These are phyloP conservation scores for Geotrichum candidum DNA, from an alignment of 1,139 yeast species.

Conservation along the genomic window DNA sequence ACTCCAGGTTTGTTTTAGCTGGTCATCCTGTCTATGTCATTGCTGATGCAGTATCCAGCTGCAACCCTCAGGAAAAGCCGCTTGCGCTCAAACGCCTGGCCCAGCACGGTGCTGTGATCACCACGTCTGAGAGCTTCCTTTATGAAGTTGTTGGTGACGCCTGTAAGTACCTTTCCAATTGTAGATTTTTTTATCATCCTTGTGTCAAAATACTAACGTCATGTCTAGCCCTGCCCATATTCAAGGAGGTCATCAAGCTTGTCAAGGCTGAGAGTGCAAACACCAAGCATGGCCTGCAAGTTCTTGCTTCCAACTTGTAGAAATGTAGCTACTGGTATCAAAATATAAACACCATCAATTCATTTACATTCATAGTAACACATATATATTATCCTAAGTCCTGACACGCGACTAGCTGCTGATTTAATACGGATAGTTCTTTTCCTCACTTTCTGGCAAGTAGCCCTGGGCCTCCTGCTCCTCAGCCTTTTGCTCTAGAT, in stretches of 20 bases:
- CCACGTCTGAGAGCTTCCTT: conserved; percentile 38
- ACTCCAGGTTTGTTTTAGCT: background rate
- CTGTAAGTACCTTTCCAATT: background rate
- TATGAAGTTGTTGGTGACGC: conserved; percentile 39
- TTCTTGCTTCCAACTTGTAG: conserved; percentile 17
- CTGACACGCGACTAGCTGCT: background rate
- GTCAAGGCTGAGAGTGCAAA: conserved; percentile 21
- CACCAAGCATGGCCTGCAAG: conserved; percentile 20
- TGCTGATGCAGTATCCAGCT: conserved; percentile 28
- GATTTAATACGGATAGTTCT: conserved; percentile 12
- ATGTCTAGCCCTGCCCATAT: conserved; percentile 17
- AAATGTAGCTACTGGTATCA: background rate
- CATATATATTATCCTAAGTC: background rate
- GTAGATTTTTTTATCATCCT: background rate
- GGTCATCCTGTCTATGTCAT: conserved; percentile 29
- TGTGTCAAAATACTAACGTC: background rate
- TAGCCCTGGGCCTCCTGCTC: conserved; percentile 48
- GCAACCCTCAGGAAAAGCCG: conserved; percentile 26
- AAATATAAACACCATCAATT: background rate
- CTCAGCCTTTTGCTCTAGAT: conserved; percentile 45
- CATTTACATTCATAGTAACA: background rate
- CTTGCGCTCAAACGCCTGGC: conserved; percentile 27
- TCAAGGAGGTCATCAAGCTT: conserved; percentile 21
- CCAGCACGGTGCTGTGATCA: conserved; percentile 27
- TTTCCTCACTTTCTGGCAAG: conserved; percentile 7